These are phyloP conservation scores for Lophium mytilinum DNA, from an alignment of 495 filamentous ascomycete species.

Conservation along the genomic window DNA sequence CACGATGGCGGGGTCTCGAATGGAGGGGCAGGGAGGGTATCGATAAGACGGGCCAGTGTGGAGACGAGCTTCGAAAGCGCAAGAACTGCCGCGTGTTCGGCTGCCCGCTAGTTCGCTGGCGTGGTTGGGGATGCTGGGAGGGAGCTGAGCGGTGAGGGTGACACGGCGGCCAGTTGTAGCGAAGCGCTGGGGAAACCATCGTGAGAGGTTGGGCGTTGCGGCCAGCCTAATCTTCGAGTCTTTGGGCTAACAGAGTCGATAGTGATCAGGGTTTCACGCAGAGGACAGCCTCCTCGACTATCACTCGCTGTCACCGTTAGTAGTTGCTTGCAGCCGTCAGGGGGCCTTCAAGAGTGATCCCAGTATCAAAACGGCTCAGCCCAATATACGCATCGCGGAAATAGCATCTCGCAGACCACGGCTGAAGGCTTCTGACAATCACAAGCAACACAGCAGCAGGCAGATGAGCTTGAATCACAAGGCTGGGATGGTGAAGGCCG, in stretches of 20 bases:
- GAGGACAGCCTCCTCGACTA: no score
- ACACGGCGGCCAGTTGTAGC: not conserved
- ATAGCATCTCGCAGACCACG: no score
- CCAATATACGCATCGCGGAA: no score
- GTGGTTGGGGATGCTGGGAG: not conserved
- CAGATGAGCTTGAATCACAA: not conserved
- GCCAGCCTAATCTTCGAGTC: not conserved
- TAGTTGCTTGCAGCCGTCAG: no score
- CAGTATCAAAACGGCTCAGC: no score
- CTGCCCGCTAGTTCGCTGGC: constrained; percentile 15
- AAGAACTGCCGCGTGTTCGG: not conserved
- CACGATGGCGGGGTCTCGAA: constrained; percentile 6
- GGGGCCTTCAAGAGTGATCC: no score
- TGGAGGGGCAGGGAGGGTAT: not conserved
- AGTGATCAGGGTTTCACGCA: no score
- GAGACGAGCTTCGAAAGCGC: not conserved
- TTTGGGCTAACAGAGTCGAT: not conserved
- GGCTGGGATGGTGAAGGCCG: no score
- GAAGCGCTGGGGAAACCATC: not conserved
- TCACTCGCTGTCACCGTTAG: no score
- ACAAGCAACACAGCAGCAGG: not conserved
- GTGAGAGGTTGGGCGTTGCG: not conserved
- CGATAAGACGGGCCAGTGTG: not conserved
- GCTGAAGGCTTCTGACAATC: no score
- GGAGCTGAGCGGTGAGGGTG: constrained; percentile 17